Conservation (phyloP, 768 basidiomycete species). For the Cystoderma amianthinum region DNA sequence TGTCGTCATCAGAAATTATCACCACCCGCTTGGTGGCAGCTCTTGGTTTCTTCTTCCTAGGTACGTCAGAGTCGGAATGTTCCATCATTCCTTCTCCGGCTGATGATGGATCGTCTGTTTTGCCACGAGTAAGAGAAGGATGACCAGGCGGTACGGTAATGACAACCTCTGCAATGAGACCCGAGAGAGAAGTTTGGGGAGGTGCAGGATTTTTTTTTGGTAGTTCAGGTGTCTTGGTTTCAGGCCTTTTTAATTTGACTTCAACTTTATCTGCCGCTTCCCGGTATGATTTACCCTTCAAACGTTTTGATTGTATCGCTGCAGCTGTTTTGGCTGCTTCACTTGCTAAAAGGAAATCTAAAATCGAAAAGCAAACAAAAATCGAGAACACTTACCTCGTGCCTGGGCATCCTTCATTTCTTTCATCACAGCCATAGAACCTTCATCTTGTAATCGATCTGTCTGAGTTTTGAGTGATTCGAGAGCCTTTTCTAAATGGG, state of each 20-base stretch:
- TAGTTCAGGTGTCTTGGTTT: conserved; percentile 5
- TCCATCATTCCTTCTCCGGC: conserved; percentile 25
- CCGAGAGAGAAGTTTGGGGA: conserved; percentile 21
- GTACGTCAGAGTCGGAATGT: conserved; percentile 29
- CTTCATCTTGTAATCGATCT: conserved; percentile 58
- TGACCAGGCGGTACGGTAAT: conserved; percentile 27
- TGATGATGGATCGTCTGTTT: conserved; percentile 22
- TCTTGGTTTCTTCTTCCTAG: conserved; percentile 31
- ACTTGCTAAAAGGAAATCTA: conserved; percentile 3
- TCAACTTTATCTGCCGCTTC: conserved; percentile 41
- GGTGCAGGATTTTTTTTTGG: conserved; percentile 8
- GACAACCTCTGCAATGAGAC: conserved; percentile 50
- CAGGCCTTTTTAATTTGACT: conserved; percentile 5
- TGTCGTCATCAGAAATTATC: conserved; percentile 44
- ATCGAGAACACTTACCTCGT: conserved; percentile 37
- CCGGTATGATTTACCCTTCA: conserved; percentile 72
- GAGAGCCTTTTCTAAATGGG: conserved; percentile 62
- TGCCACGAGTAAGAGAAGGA: conserved; percentile 12
- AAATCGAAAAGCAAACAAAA: conserved; percentile 1
- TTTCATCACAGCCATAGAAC: conserved; percentile 52
- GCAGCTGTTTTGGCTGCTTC: conserved; percentile 31
- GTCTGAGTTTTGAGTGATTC: conserved; percentile 57
- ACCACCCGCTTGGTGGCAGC: conserved; percentile 30
- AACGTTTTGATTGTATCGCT: conserved; percentile 50
- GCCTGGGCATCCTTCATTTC: conserved; percentile 59